These are phyloP conservation scores for Herpotrichia juniperi DNA, from an alignment of 2,329 filamentous ascomycete genomes.

Conservation along the genomic window DNA sequence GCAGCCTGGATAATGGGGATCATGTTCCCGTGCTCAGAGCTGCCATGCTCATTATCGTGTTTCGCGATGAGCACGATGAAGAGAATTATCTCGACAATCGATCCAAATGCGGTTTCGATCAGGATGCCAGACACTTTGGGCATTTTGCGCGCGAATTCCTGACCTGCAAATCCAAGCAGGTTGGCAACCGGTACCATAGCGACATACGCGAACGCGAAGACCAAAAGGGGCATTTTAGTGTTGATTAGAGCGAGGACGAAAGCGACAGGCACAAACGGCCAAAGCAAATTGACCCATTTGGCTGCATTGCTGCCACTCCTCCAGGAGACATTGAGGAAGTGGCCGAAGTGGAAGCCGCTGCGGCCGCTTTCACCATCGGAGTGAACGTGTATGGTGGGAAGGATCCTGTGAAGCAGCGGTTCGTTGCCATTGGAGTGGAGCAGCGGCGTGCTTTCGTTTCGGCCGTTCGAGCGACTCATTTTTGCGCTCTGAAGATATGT, in stretches of 20 bases:
- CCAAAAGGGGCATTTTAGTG: constrained; percentile 62
- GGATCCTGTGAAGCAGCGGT: constrained; percentile 35
- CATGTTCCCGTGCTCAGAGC: constrained; percentile 41
- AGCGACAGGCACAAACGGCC: constrained; percentile 75
- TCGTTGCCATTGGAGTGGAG: constrained; percentile 33
- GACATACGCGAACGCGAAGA: constrained; percentile 73
- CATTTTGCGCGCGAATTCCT: constrained; percentile 73
- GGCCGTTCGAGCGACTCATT: constrained; percentile 24
- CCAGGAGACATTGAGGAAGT: constrained; percentile 69
- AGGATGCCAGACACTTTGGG: constrained; percentile 73
- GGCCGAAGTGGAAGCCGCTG: constrained; percentile 64
- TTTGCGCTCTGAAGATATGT: not conserved
- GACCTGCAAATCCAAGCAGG: constrained; percentile 73
- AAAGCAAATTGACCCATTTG: constrained; percentile 71
- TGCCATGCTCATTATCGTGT: constrained; percentile 49
- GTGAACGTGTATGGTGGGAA: constrained; percentile 44
- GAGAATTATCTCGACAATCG: constrained; percentile 79
- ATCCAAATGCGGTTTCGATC: constrained; percentile 65
- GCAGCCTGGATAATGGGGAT: constrained; percentile 79
- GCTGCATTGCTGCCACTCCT: constrained; percentile 69
- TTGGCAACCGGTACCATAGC: constrained; percentile 79
- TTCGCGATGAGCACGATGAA: constrained; percentile 75
- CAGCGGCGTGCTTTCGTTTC: constrained; percentile 36
- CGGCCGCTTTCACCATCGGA: constrained; percentile 71
- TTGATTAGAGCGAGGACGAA: constrained; percentile 65